Base-by-base conservation (phyloP, 169 alveolate species). In the Eimeria necatrix region DNA sequence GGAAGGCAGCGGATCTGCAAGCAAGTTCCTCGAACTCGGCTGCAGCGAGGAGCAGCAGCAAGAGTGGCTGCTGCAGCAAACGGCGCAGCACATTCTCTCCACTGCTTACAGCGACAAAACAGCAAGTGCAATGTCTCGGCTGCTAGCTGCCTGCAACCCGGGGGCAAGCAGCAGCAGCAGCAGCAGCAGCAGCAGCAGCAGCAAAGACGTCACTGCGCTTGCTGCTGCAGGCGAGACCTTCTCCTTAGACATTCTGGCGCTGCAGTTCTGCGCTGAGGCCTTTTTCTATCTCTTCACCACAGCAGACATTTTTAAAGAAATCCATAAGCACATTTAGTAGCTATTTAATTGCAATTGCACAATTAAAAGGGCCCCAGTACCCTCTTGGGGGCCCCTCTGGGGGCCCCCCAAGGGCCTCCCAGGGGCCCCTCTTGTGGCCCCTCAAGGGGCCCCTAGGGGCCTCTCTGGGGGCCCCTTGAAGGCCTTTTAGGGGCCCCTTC, bases 21-120 rank as follows among this genome's bases (percentile, higher is more conserved):
- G 61, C 20, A 76, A 48, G n/a, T 76, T 76, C 52, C 48, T 76
- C 8, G 86, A 32, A 2, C 22, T 76, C 52, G 86, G 86, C 26
- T 76, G 86, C 46, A 76, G 61, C 24, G 86, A 76, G 61, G 22
- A 18, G 61, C 52, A 76, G 61, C 61, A 32, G 61, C 61, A 76
- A 16, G 60, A 76, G 59, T 76, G 86, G 86, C 32, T 48, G 32
- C 86, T 46, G 61, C 86, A 76, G 86, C 86, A 76, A 32, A 32
- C 61, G 22, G 86, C 86, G 61, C 86, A 48, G 61, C 86, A 76
- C 22, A 32, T 76, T 16, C 61, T 76, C 4, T 48, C 5, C 7
- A 76, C 48, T 14, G 61, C 61, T 7, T 4, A 76, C 16, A 76
- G 86, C 61, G 86, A 76, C 14, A 76, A 76, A 16, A 76, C 64